Evolutionary conservation across 805 yeast species (phyloP).

Genomic region (Candida sanyiensis): DNA sequence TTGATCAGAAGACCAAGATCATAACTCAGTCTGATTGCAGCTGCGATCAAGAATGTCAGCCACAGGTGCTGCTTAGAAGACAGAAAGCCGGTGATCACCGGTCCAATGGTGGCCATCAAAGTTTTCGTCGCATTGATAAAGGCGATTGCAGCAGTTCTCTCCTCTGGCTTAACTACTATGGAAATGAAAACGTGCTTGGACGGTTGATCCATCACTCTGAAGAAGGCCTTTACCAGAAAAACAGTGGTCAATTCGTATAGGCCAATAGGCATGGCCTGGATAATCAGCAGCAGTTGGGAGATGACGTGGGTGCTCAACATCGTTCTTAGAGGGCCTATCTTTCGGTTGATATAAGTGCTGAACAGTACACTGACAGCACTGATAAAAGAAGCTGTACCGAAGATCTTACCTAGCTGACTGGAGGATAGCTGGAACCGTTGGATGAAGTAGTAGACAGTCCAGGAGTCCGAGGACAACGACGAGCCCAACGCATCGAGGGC

Average conservation of each 20-base stretch:
- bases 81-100: constrained; percentile 36
- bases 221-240: constrained; percentile 29
- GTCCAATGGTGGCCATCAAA: constrained; percentile 38
- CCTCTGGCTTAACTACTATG: constrained; percentile 33
- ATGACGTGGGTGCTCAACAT: constrained; percentile 42
- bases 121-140: constrained; percentile 42
- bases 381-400: constrained; percentile 34
- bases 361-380: constrained; percentile 36
- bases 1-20: constrained; percentile 34
- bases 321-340: constrained; percentile 39
- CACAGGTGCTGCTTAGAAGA: constrained; percentile 35
- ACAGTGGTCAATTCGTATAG: constrained; percentile 30
- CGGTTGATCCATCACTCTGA: constrained; percentile 44
- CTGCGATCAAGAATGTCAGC: constrained; percentile 38
- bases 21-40: constrained; percentile 34
- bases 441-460: constrained; percentile 42
- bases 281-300: constrained; percentile 34
- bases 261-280: constrained; percentile 35
- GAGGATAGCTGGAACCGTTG: constrained; percentile 32
- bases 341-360: constrained; percentile 38
- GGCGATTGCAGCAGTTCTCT: constrained; percentile 39
- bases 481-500: constrained; percentile 41
- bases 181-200: constrained; percentile 44
- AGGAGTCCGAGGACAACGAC: constrained; percentile 38
- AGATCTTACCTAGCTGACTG: constrained; percentile 34